phyloP scores from a whole-genome alignment of 2,329 filamentous ascomycete species.

The Ceratocystis lukuohia region DNA sequence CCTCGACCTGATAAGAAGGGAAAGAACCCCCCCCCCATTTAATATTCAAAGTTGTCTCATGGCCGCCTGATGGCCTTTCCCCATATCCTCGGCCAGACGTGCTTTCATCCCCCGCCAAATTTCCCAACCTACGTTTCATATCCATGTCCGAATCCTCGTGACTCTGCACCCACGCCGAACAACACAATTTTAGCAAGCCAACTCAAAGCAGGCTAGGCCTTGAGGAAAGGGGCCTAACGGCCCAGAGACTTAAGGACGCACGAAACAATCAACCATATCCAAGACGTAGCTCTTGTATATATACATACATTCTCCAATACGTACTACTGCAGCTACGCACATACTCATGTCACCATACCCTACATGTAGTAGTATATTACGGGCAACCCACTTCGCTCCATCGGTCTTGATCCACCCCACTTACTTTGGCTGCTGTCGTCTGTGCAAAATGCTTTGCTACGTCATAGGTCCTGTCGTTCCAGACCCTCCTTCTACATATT shows the following conservation, averaged over 20 bases:
- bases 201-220: background rate
- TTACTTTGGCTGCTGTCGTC: background rate
- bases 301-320: background rate
- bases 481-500: background rate
- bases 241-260: background rate
- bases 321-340: background rate
- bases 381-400: background rate
- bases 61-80: slow-evolving; percentile 4
- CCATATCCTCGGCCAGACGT: background rate
- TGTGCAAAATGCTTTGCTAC: background rate
- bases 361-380: background rate
- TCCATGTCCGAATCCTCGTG: slow-evolving; percentile 2
- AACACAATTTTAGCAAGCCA: background rate
- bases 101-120: background rate
- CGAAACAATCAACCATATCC: background rate
- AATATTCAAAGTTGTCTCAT: background rate
- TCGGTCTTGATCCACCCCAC: background rate
- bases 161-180: background rate
- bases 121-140: background rate
- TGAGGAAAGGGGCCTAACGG: background rate
- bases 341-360: background rate
- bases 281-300: background rate
- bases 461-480: background rate
- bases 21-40: background rate
- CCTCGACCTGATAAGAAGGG: background rate